Conservation (phyloP, 495 filamentous ascomycete species). For the Penicillium daleae region DNA sequence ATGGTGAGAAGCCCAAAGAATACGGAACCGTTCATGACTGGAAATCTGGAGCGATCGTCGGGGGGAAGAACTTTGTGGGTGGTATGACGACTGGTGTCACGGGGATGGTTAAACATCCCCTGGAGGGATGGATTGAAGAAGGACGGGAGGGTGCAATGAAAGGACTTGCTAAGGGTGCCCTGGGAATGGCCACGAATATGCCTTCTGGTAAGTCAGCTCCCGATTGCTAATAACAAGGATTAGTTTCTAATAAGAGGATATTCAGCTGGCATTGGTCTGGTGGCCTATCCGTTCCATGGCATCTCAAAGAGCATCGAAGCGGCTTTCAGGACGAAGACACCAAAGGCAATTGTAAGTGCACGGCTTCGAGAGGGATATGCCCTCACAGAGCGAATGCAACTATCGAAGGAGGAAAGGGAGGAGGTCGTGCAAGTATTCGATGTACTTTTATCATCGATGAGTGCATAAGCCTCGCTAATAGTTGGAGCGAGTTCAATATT, state of each 20-base stretch:
- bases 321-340: constrained; percentile 31
- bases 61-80: constrained; percentile 63
- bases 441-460: constrained; percentile 17
- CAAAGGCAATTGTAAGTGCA: constrained; percentile 28
- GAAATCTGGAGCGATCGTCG: constrained; percentile 39
- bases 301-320: constrained; percentile 36
- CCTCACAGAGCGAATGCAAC: constrained; percentile 18
- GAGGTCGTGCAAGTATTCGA: constrained; percentile 26
- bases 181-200: constrained; percentile 71
- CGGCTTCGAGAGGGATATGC: constrained; percentile 28
- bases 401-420: constrained; percentile 20
- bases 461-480: neutral
- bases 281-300: constrained; percentile 34
- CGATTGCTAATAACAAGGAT: neutral
- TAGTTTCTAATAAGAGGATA: constrained; percentile 5
- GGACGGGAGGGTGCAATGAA: constrained; percentile 62
- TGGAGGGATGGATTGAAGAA: constrained; percentile 60
- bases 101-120: constrained; percentile 68
- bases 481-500: neutral
- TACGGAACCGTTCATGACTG: constrained; percentile 40
- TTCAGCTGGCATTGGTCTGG: constrained; percentile 32
- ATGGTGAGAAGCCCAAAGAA: constrained; percentile 61
- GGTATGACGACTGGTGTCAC: constrained; percentile 77
- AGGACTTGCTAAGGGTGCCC: constrained; percentile 73
- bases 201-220: constrained; percentile 25